phyloP scores from a whole-genome alignment of 495 filamentous ascomycete species.

The Platismatia glauca region DNA sequence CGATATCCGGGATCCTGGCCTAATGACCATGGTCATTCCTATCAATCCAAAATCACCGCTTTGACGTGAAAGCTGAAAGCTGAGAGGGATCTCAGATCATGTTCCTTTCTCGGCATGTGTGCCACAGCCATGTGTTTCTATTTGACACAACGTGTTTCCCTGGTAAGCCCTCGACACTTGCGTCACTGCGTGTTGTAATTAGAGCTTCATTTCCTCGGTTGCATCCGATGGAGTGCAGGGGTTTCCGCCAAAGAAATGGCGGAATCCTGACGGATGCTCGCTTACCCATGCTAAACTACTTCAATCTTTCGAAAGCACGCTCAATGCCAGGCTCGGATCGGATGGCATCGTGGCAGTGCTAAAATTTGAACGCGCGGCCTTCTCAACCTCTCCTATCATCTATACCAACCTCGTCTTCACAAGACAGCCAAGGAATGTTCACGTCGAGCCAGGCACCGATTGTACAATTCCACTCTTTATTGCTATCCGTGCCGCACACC shows the following conservation, averaged over 20 bases:
- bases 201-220: neutral
- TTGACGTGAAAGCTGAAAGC: neutral
- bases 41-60: neutral
- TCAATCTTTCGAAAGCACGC: neutral
- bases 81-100: neutral
- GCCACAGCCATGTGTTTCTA: too few species aligned
- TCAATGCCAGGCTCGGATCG: neutral
- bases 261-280: constrained; percentile 1
- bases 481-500: neutral
- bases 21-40: too few species aligned
- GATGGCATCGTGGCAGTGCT: neutral
- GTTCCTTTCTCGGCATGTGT: neutral
- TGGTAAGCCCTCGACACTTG: neutral
- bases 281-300: neutral
- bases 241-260: neutral
- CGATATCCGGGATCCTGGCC: neutral
- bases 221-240: too few species aligned
- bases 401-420: neutral
- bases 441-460: neutral
- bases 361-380: neutral
- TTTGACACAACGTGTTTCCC: neutral
- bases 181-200: too few species aligned
- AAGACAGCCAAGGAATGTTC: neutral
- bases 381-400: neutral
- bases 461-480: neutral